Base-by-base conservation (phyloP, 768 basidiomycete species). In the Boletus patriciae region DNA sequence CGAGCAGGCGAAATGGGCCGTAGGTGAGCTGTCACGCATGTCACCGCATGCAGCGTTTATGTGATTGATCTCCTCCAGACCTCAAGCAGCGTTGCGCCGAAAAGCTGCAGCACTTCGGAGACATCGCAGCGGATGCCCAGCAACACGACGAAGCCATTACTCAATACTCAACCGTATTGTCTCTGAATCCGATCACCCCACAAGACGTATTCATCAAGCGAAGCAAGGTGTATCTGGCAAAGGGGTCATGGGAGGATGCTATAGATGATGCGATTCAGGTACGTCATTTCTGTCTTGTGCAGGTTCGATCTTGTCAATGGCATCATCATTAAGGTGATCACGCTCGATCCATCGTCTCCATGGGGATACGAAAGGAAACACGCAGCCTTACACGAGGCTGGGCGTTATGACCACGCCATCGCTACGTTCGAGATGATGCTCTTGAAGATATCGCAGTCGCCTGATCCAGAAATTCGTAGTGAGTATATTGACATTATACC, bases 401-500 rank as follows among this genome's bases (percentile, higher is more conserved):
- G 41, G 16, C 8, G 19, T 6, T 40, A 53, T n/a, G 38, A 31
- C 3, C 12, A 43, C n/a, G 54, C 46, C 1, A 42, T 52, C 6
- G n/a, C n/a, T 6, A 34, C 46, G 23, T 49, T 47, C 12, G 42
- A 61, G 25, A 31, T 2, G 2, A 61, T 55, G 58, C 34, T 61
- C 6, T 55, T 25, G 6, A 51, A 41, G 50, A 34, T 52, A 10
- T 18, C 15, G 6, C 27, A 54, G 16, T 61, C 60, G 6, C 19
- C 19, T 6, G 18, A 51, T 33, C 37, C 21, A 7, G 25, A 29
- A 2, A 16, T 38, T 9, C 47, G 21, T 6, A 21, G 52, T 58
- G 15, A 58, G 50, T 2, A 10, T 5, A 29, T 15, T n/a, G 2
- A 37, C 12, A 18, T 34, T 4, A n/a, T 40, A 15, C 10, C 8